Evolutionary conservation across 306 rosid species (phyloP).

Genomic region (Glycine latifolia): DNA sequence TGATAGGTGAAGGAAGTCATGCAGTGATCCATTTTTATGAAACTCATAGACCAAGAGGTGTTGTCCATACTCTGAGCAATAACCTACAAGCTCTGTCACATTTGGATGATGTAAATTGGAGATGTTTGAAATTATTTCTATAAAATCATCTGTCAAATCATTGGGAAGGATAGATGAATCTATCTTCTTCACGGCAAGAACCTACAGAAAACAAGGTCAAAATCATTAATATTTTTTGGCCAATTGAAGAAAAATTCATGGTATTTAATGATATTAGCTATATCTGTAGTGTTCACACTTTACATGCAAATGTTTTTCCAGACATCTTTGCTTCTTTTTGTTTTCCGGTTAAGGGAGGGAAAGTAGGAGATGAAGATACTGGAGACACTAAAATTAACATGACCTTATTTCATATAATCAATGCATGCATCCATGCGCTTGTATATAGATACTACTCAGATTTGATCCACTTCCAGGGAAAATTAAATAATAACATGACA

Average conservation of each 20-base stretch:
- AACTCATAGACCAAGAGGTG: slow-evolving; percentile 84
- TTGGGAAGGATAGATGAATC: slow-evolving; percentile 75
- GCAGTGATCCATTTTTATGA: slow-evolving; percentile 87
- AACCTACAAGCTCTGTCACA: slow-evolving; percentile 91
- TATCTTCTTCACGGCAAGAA: slow-evolving; percentile 95
- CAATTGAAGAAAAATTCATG: slow-evolving; percentile 1
- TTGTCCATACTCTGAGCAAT: slow-evolving; percentile 95
- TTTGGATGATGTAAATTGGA: slow-evolving; percentile 89
- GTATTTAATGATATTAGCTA: slow-evolving; percentile 7
- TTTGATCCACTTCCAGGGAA: slow-evolving; percentile 27
- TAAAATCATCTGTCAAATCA: slow-evolving; percentile 72
- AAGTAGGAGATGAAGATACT: too few species aligned
- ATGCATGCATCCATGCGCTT: not conserved
- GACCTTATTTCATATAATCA: not conserved
- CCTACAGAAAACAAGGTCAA: slow-evolving; percentile 55
- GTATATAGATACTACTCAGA: slow-evolving; percentile 17
- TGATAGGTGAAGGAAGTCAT: slow-evolving; percentile 86
- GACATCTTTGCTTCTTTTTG: not conserved
- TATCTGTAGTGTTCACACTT: not conserved
- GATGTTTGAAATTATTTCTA: slow-evolving; percentile 72
- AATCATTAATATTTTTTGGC: slow-evolving; percentile 33
- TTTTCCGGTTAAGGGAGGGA: not conserved
- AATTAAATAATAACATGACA: slow-evolving; percentile 15
- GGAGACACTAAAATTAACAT: slow-evolving; percentile 19
- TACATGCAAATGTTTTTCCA: slow-evolving; percentile 7